A percentile compares a stretch with the other conserved stretches of the same genome.
These are phyloP conservation scores for Pleurotus salmoneostramineus DNA, from an alignment of 768 basidiomycete genomes.

Conservation along the genomic window DNA sequence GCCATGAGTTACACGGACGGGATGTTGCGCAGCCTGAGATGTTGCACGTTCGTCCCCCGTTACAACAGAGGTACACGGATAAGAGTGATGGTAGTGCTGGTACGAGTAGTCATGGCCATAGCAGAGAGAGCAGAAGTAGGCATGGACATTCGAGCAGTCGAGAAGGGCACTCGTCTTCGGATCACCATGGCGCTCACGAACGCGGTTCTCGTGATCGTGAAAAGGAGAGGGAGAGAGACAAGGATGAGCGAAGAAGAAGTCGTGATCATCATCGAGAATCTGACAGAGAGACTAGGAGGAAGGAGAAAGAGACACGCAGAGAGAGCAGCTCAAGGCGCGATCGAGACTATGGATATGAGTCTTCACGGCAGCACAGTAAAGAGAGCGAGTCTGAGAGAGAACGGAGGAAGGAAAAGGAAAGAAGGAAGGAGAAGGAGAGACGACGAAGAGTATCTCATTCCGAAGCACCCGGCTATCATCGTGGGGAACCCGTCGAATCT, in stretches of 20 bases:
- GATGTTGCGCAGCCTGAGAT: background rate
- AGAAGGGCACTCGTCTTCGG: background rate
- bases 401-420: background rate
- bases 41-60: background rate
- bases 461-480: background rate
- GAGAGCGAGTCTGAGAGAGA: background rate
- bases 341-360: background rate
- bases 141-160: background rate
- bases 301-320: background rate
- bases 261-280: background rate
- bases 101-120: background rate
- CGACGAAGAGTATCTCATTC: background rate
- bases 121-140: background rate
- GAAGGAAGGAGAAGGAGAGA: background rate
- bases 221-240: too few species aligned
- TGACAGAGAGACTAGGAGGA: background rate
- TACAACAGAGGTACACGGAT: background rate
- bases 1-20: background rate
- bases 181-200: background rate
- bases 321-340: background rate
- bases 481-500: too few species aligned
- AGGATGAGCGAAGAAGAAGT: background rate
- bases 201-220: background rate
- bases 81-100: background rate
- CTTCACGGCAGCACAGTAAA: background rate